A percentile compares a stretch with the other conserved stretches of the same genome.
Evolutionary conservation across 352 stramenopile species (phyloP).

Genomic region (Phytophthora ramorum): DNA sequence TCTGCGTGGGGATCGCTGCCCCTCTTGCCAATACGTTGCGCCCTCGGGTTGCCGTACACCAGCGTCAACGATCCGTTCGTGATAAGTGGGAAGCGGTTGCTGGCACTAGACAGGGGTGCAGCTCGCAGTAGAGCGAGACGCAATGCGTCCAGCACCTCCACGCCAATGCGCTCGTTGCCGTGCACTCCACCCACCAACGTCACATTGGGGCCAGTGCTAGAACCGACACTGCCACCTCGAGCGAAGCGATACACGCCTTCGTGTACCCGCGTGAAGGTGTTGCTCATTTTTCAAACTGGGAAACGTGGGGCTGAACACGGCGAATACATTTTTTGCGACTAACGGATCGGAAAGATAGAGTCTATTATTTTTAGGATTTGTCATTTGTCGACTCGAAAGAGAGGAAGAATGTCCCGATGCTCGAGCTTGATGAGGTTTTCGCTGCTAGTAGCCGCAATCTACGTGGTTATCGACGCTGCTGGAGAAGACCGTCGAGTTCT

Average conservation of each 20-base stretch:
- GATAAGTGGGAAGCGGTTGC: constrained; percentile 38
- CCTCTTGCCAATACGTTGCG: constrained; percentile 59
- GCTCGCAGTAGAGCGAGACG: constrained; percentile 49
- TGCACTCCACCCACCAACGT: constrained; percentile 73
- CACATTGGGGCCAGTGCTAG: constrained; percentile 46
- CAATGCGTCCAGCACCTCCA: constrained; percentile 66
- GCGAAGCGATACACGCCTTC: constrained; percentile 62
- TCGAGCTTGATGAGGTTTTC: constrained; percentile 8
- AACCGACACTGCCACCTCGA: neutral
- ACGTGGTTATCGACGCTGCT: constrained; percentile 1
- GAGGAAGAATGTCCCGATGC: constrained; percentile 11
- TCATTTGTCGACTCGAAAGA: no score
- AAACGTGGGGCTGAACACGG: neutral
- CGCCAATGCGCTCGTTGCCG: constrained; percentile 79
- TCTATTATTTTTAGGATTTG: neutral
- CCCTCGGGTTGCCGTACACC: constrained; percentile 69
- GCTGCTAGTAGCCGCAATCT: constrained; percentile 20
- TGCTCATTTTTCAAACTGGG: constrained; percentile 2
- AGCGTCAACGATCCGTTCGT: constrained; percentile 53
- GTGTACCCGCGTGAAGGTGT: constrained; percentile 46
- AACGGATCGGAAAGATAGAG: constrained; percentile 18
- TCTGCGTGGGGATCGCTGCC: constrained; percentile 60
- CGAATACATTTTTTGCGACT: neutral
- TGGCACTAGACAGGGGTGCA: constrained; percentile 20
- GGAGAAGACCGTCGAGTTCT: constrained; percentile 40